These are phyloP conservation scores for Picea mariana DNA, from an alignment of 83 land plant genomes.

Conservation along the genomic window DNA sequence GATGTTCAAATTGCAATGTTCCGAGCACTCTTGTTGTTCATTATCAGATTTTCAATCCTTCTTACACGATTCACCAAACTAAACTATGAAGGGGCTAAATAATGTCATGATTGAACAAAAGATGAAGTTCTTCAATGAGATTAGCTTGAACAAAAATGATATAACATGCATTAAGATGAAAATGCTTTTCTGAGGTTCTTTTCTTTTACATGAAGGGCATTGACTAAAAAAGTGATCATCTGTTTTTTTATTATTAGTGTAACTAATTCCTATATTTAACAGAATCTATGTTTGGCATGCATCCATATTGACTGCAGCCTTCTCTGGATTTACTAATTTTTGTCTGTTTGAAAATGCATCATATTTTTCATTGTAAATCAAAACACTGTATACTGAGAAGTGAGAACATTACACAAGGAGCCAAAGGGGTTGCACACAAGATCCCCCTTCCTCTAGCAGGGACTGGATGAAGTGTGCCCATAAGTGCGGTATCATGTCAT, in stretches of 20 bases:
- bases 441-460: too few relatives aligned
- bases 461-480: too few relatives aligned
- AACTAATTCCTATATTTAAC: neutral
- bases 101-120: neutral
- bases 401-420: too few relatives aligned
- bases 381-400: too few relatives aligned
- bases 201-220: neutral
- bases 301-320: neutral
- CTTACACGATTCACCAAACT: neutral
- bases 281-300: neutral
- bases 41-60: constrained; percentile 4
- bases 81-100: neutral
- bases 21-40: neutral
- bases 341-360: neutral
- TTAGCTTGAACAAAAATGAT: neutral
- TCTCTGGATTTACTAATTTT: neutral
- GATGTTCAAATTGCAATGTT: neutral
- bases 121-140: neutral
- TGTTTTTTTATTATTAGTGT: neutral
- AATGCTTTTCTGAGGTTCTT: neutral
- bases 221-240: neutral
- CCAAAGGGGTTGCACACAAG: too few relatives aligned
- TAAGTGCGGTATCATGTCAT: too few relatives aligned
- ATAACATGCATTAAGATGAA: constrained; percentile 1
- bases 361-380: too few relatives aligned